phyloP scores from a whole-genome alignment of 2,329 filamentous ascomycete genomes.

The Fusarium sp. region DNA sequence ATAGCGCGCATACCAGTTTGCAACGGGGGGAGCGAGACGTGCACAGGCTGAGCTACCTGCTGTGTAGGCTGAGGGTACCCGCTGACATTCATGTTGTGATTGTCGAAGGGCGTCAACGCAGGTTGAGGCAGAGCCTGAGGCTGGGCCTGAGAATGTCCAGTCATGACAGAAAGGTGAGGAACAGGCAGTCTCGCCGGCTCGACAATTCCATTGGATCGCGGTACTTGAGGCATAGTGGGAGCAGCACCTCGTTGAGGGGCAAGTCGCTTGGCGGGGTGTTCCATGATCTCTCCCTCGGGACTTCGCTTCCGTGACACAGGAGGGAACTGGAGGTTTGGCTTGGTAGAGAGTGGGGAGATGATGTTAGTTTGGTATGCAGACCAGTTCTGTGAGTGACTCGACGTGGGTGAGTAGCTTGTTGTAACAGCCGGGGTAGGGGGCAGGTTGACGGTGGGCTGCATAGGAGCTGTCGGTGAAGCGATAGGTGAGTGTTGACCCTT shows the following conservation, averaged over 20 bases:
- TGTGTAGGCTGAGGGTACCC: constrained; percentile 51
- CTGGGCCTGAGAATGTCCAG: constrained; percentile 50
- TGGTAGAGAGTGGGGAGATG: constrained; percentile 62
- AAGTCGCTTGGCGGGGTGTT: constrained; percentile 66
- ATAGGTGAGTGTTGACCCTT: constrained; percentile 58
- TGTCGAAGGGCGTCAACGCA: constrained; percentile 44
- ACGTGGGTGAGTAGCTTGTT: constrained; percentile 55
- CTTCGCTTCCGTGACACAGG: constrained; percentile 61
- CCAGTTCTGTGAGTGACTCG: constrained; percentile 54
- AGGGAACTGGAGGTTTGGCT: constrained; percentile 56
- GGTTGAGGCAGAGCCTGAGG: constrained; percentile 17
- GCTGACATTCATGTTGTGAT: constrained; percentile 50
- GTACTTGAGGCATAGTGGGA: constrained; percentile 23
- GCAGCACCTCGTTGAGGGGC: constrained; percentile 42
- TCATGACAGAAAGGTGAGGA: constrained; percentile 76
- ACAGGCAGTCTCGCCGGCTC: constrained; percentile 67
- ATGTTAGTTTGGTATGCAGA: constrained; percentile 53
- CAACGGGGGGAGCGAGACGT: constrained; percentile 71
- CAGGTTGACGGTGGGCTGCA: constrained; percentile 46
- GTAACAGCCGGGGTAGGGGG: constrained; percentile 50
- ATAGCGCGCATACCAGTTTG: constrained; percentile 75
- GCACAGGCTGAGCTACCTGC: constrained; percentile 46
- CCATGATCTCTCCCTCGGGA: constrained; percentile 60
- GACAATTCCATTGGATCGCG: constrained; percentile 36
- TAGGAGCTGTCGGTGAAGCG: constrained; percentile 60